A percentile compares a stretch with the other conserved stretches of the same genome.
These are phyloP conservation scores for Gryganskiella cystojenkinii DNA, from an alignment of 192 early-diverging fungal species.

Conservation along the genomic window DNA sequence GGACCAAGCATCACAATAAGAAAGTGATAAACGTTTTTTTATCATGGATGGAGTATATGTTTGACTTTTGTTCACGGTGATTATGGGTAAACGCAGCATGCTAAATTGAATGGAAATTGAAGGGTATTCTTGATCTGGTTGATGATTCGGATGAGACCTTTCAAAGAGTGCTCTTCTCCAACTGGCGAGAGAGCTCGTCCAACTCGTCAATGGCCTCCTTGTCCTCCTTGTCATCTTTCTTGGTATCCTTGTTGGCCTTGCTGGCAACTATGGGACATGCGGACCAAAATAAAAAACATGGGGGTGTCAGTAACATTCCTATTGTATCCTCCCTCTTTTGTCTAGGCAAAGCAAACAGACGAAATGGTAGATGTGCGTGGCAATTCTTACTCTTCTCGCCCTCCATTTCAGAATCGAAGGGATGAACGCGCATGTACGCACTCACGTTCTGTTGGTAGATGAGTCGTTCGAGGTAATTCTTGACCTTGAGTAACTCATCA, in stretches of 20 bases:
- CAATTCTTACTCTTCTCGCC: conserved; percentile 2
- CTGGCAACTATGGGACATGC: background rate
- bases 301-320: background rate
- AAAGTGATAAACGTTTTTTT: too few species aligned
- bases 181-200: conserved; percentile 9
- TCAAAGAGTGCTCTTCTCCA: conserved; percentile 19
- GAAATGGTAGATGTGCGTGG: background rate
- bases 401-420: conserved; percentile 32
- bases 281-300: background rate
- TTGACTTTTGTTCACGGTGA: too few species aligned
- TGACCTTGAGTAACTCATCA: conserved; percentile 56
- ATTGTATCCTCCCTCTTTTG: background rate
- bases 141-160: background rate
- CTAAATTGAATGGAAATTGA: background rate
- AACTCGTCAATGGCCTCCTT: background rate
- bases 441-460: conserved; percentile 58
- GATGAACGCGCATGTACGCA: conserved; percentile 58
- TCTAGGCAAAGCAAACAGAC: background rate
- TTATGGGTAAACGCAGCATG: too few species aligned
- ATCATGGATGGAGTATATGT: too few species aligned
- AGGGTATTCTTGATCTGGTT: background rate
- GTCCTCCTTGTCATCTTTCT: background rate
- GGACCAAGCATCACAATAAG: background rate
- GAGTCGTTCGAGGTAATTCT: conserved; percentile 53
- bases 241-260: conserved; percentile 1